phyloP scores from a whole-genome alignment of 108 stramenopile species.

The Nitzschia putrida region DNA sequence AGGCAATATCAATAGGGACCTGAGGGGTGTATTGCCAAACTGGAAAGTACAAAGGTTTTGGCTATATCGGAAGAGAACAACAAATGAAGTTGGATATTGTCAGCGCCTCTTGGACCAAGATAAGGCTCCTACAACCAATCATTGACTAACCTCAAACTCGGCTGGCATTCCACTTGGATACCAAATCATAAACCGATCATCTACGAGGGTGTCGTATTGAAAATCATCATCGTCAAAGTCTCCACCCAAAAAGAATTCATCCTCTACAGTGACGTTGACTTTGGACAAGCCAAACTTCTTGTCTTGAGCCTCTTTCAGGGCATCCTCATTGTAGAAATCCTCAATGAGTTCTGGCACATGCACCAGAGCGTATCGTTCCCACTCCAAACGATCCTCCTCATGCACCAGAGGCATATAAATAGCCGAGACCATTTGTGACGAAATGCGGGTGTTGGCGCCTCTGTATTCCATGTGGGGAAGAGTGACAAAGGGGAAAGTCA shows the following conservation, averaged over 20 bases:
- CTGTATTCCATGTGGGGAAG: slow-evolving; percentile 6
- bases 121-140: no score
- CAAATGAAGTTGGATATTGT: background rate
- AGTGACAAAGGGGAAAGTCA: slow-evolving; percentile 5
- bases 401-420: slow-evolving; percentile 14
- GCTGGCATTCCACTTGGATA: background rate
- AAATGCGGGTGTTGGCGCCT: background rate
- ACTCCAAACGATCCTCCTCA: background rate
- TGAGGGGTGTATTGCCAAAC: slow-evolving; percentile 27
- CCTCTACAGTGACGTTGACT: background rate
- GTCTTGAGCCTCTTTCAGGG: background rate
- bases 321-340: background rate
- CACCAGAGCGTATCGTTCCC: slow-evolving; percentile 16
- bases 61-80: background rate
- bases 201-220: background rate
- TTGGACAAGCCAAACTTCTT: background rate
- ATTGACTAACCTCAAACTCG: background rate
- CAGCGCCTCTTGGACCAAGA: no score
- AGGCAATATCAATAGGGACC: slow-evolving; percentile 9
- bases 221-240: background rate
- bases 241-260: background rate
- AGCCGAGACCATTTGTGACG: background rate
- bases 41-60: slow-evolving; percentile 12
- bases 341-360: background rate
- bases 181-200: background rate